Evolutionary conservation across 78 protist genomes (phyloP), one percentile per base, ranked within the genome.

Genomic region (Diacronema lutheri): DNA sequence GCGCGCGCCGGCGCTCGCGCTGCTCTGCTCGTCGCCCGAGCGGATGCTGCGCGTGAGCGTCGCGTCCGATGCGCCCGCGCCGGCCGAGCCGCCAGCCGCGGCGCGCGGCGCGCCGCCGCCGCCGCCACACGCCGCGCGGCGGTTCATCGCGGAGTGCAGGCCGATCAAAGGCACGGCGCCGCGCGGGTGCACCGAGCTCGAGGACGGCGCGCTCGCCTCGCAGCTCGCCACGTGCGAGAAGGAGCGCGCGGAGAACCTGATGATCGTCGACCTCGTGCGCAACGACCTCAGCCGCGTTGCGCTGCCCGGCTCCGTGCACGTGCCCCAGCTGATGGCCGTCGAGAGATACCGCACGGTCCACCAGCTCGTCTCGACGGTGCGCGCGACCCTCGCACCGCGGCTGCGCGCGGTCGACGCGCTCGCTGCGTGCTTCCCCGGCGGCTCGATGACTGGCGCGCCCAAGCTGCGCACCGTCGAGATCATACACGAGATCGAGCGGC

Each of bases 361-460:
- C 78, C 96, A 93, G 90, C 74, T 93, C 69, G 95, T 93, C 31
- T 60, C 92, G 11, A 90, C 95, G 19, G 86, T 93, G 26, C 56
- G 77, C 13, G 92, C 88, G 21, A 19, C 40, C 31, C 85, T 89
- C n/a, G 57, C 19, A 12, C 60, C 26, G 4, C 62, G 57, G 6
- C 1, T 65, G 33, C 40, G 46, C 40, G 72, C 86, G 10, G 6
- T 83, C 33, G 88, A 82, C 57, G 77, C 66, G n/a, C 41, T 80
- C 79, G 44, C 50, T 25, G 81, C 76, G 23, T 46, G 90, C 71
- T 88, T 85, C 87, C 94, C 93, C 55, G 78, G 69, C 5, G 95
- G 95, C 4, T 88, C 92, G 56, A 93, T 93, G 91, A 91, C 93
- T 0, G 95, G 95, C 6, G 95, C 95, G 9, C 94, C 94, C 19